These are phyloP conservation scores for Barnettozyma vustinii DNA, from an alignment of 805 yeast species.

Conservation along the genomic window DNA sequence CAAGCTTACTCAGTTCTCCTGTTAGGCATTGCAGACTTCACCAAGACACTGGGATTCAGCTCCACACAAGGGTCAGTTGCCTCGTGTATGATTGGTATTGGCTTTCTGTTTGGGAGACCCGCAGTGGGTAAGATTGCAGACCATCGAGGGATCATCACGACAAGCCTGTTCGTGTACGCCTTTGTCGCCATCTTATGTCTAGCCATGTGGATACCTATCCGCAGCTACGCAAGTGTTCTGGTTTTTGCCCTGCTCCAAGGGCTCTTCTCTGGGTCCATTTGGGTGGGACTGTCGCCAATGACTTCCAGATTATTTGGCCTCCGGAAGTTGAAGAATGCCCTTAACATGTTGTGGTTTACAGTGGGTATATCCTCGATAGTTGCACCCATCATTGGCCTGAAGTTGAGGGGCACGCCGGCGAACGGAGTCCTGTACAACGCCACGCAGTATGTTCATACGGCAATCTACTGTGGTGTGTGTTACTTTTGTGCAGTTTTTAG, in stretches of 20 bases:
- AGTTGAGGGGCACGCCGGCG: slow-evolving; percentile 33
- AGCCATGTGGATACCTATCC: slow-evolving; percentile 55
- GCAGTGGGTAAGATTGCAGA: slow-evolving; percentile 47
- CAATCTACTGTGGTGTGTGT: slow-evolving; percentile 54
- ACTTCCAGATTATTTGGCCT: slow-evolving; percentile 50
- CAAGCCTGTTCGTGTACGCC: slow-evolving; percentile 33
- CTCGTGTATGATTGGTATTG: slow-evolving; percentile 55
- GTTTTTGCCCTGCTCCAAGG: slow-evolving; percentile 50
- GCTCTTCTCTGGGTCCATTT: slow-evolving; percentile 54
- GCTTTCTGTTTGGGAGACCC: slow-evolving; percentile 54
- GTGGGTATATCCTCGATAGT: slow-evolving; percentile 46
- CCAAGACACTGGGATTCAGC: slow-evolving; percentile 53
- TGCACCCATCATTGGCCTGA: slow-evolving; percentile 57
- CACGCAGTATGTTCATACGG: slow-evolving; percentile 45
- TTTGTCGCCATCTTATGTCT: slow-evolving; percentile 36
- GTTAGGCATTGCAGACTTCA: slow-evolving; percentile 55
- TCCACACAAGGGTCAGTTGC: slow-evolving; percentile 51
- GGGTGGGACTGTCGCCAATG: slow-evolving; percentile 50
- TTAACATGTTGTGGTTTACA: slow-evolving; percentile 49
- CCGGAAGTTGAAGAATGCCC: slow-evolving; percentile 41
- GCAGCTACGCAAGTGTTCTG: slow-evolving; percentile 50
- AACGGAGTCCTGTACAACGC: slow-evolving; percentile 32
- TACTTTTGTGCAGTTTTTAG: slow-evolving; percentile 41
- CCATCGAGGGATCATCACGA: slow-evolving; percentile 45
- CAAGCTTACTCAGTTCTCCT: slow-evolving; percentile 58